phyloP scores from a whole-genome alignment of 2,329 filamentous ascomycete genomes.

The Fusarium irregulare region DNA sequence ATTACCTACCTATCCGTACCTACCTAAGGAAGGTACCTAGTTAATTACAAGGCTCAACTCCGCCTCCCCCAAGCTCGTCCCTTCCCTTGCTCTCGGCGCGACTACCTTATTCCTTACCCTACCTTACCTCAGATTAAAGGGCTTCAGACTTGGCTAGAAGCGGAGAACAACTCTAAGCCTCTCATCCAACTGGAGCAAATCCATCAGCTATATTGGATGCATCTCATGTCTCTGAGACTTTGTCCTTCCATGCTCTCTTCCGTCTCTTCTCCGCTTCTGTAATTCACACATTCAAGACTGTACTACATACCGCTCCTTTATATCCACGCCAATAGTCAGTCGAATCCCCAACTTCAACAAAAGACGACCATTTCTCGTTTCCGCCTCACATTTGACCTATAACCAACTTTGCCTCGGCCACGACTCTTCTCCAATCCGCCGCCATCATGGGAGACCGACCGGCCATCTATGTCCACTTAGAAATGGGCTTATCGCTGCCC shows the following conservation, averaged over 20 bases:
- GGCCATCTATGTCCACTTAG: conserved; percentile 61
- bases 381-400: background rate
- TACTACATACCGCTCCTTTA: background rate
- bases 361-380: background rate
- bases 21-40: background rate
- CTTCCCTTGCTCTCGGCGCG: background rate
- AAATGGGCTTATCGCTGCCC: conserved; percentile 64
- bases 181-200: conserved; percentile 10
- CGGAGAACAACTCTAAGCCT: conserved; percentile 38
- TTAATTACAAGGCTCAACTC: conserved; percentile 11
- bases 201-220: conserved; percentile 9
- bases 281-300: background rate
- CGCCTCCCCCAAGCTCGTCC: conserved; percentile 11
- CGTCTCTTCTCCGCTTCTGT: background rate
- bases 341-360: background rate
- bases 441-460: conserved; percentile 45
- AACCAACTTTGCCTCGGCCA: background rate
- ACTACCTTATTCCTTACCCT: conserved; percentile 10
- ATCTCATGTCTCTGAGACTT: conserved; percentile 12
- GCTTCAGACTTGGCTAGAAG: conserved; percentile 21
- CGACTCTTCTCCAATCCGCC: background rate
- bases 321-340: background rate
- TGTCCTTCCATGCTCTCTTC: background rate
- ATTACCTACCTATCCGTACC: background rate
- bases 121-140: conserved; percentile 24